Evolutionary conservation across 345 rosid genomes (phyloP), one percentile per base, ranked within the genome.

Genomic region (Eucalyptus guilfoylei): DNA sequence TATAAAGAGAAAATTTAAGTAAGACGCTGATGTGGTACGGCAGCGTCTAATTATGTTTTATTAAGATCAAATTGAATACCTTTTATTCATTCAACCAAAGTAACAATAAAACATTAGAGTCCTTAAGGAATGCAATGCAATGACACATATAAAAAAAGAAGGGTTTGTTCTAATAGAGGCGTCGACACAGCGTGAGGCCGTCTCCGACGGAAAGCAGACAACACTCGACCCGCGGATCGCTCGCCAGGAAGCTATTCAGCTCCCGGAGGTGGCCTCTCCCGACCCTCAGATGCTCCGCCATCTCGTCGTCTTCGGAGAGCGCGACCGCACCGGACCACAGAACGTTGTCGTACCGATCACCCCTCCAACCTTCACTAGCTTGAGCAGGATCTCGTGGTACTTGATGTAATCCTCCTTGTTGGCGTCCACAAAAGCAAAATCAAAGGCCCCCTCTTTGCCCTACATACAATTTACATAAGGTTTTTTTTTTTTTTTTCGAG

Each of bases 341-440:
- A 2, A 92, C 89, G 93, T 92, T 93, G 83, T 93, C 94, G 80
- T 93, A 91, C 10, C 83, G 49, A 91, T 85, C 17, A 93, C 49
- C 2, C 96, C 94, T 11, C 94, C 95, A n/a, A 93, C 92, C 88
- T 88, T 93, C 30, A 92, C 48, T 14, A 93, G 86, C 42, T 89
- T 92, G 90, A 93, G 45, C 44, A 93, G 81, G 88, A 92, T 90
- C 89, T 93, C 93, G 76, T 91, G 94, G 62, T 91, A 93, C 94
- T 92, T 34, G 86, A 88, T 89, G 90, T 90, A 90, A n/a, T 83
- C 87, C 10, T 45, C 14, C 87, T 91, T 92, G 64, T 91, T 88
- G 28, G 91, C 93, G 58, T 92, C 94, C 64, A 91, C 90, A 28
- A 92, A 92, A 5, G 89, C 91, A 81, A 91, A 91, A 49, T 90